Base-by-base conservation (phyloP, 176 grass and related monocot species). In the Carex myosuroides region DNA sequence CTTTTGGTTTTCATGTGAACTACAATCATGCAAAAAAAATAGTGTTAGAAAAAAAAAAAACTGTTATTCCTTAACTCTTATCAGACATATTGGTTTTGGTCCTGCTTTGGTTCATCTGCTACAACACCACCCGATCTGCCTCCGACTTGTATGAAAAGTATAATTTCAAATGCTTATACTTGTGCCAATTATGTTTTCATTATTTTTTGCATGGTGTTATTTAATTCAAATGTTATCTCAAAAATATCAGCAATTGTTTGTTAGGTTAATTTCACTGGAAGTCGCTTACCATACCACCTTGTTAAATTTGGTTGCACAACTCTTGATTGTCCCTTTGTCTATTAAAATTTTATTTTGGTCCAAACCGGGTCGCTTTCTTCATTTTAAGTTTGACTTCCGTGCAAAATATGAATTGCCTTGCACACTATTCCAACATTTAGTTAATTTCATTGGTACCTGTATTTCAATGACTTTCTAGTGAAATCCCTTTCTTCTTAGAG, bases 1-100 rank as follows among this genome's bases (percentile, higher is more conserved):
- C 0, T 75, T 20, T 56, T 8, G 12, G 20, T 53, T 75, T 29
- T 53, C 48, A 3, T 54, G 1, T 56, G 48, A 30, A 54, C 24
- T 77, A 55, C 13, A 77, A 56, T 77, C 22, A 56, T 33, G 73
- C 73, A 30, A 32, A 0, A 77, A 3, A 77, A 77, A 3, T 70
- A 56, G 22, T 54, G 46, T 16, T 56, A 33, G 32, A 30, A 13
- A 48, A 56, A 77, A 18, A 13, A 53, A 16, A 56, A 67, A 4
- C 41, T n/a, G 41, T 83, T 83, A 32, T 83, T 83, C 12, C 62
- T 69, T 83, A 83, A 83, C 13, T 33, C 18, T 26, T 66, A 7
- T 83, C 39, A 97, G 94, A 97, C 75, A 91, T 90, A 88, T 88
- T 93, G 81, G 85, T 97, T 55, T 84, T 93, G 79, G 80, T 93